Evolutionary conservation across 495 filamentous ascomycete species (phyloP).

Genomic region (Hypoxylon crocopeplum): DNA sequence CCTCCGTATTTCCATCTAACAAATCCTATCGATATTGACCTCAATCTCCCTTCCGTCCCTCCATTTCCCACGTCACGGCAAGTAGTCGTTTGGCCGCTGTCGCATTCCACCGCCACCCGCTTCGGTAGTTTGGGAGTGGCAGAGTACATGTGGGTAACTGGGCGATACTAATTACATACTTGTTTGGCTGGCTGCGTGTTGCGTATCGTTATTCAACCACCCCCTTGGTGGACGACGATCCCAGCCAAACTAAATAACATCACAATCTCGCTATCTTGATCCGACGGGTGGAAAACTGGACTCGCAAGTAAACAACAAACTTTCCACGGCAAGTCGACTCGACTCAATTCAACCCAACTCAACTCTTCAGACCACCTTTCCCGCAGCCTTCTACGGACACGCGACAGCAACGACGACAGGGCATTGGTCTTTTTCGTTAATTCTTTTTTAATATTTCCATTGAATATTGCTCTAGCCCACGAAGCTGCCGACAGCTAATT

Average conservation of each 20-base stretch:
- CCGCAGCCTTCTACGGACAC: slow-evolving; percentile 11
- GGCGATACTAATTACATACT: no score
- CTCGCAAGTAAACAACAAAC: slow-evolving; percentile 29
- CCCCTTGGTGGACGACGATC: slow-evolving; percentile 36
- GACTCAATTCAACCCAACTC: no score
- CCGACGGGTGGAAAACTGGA: slow-evolving; percentile 16
- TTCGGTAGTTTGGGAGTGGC: no score
- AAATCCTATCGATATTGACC: background rate
- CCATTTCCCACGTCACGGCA: slow-evolving; percentile 13
- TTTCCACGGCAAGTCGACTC: slow-evolving; percentile 12
- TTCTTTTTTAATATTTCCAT: slow-evolving; percentile 4
- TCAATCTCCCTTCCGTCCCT: background rate
- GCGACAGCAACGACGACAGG: slow-evolving; percentile 5
- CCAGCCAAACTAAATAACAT: slow-evolving; percentile 35
- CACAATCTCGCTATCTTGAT: slow-evolving; percentile 33
- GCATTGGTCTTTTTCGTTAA: slow-evolving; percentile 1
- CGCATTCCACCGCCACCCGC: no score
- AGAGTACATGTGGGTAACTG: background rate
- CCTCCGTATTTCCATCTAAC: background rate
- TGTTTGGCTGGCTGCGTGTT: background rate
- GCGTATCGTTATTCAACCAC: slow-evolving; percentile 13
- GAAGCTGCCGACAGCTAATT: background rate
- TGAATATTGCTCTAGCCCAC: background rate
- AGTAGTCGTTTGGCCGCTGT: no score
- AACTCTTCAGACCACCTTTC: slow-evolving; percentile 1